Evolutionary conservation across 2,329 filamentous ascomycete species (phyloP).

Genomic region (Botrytis hyacinthi): DNA sequence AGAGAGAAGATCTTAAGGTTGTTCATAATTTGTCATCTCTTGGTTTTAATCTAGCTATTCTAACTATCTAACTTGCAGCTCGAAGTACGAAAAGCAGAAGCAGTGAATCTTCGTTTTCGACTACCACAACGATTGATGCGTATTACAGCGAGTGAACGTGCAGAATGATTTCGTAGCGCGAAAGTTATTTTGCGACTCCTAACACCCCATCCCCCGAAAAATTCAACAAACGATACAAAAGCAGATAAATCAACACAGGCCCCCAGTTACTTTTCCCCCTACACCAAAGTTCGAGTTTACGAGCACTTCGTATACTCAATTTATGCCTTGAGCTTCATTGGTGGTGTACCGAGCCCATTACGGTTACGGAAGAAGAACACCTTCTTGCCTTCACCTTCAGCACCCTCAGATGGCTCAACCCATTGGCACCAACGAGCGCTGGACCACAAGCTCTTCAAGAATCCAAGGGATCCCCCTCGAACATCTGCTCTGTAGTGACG

Average conservation of each 20-base stretch:
- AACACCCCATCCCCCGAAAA: not conserved
- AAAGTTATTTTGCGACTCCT: not conserved
- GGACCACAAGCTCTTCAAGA: constrained; percentile 79
- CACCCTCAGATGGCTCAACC: constrained; percentile 87
- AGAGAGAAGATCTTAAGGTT: not conserved
- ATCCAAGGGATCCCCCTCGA: constrained; percentile 73
- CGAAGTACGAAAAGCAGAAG: not conserved
- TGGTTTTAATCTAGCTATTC: not conserved
- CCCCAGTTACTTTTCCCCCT: constrained; percentile 4
- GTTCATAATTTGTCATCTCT: not conserved
- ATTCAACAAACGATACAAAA: not conserved
- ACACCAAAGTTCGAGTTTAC: not conserved
- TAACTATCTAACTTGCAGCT: not conserved
- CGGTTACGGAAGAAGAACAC: constrained; percentile 97
- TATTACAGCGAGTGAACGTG: not conserved
- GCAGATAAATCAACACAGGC: not conserved
- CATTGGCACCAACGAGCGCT: constrained; percentile 89
- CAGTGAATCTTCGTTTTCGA: not conserved
- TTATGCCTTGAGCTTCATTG: constrained; percentile 31
- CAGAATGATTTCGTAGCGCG: constrained; percentile 1
- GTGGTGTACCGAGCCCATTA: constrained; percentile 69
- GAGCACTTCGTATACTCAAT: constrained; percentile 20
- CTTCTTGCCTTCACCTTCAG: constrained; percentile 75
- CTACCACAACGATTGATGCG: not conserved
- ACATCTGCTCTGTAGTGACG: constrained; percentile 87